phyloP scores from a whole-genome alignment of 768 basidiomycete genomes.

The Mycena leptocephala region DNA sequence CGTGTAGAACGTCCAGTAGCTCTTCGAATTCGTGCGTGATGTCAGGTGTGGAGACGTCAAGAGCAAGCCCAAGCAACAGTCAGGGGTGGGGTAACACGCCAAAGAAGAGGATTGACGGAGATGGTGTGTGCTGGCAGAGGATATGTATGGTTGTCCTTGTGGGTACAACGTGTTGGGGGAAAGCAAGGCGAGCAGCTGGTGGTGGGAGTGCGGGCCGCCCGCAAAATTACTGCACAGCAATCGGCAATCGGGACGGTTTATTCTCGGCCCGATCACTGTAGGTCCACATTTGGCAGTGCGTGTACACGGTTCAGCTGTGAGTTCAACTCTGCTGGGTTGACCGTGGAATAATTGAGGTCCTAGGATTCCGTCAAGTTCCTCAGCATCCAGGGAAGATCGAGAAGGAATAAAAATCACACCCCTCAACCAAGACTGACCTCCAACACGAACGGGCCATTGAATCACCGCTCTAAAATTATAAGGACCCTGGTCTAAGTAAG shows the following conservation, averaged over 20 bases:
- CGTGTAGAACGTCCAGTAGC: too few species aligned
- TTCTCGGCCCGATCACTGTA: conserved; percentile 10
- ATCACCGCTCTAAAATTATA: too few species aligned
- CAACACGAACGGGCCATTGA: background rate
- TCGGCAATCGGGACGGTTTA: conserved; percentile 4
- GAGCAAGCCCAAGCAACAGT: background rate
- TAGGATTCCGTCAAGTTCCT: background rate
- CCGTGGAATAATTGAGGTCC: background rate
- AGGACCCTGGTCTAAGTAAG: background rate
- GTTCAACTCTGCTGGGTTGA: background rate
- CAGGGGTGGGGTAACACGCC: background rate
- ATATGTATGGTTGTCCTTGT: too few species aligned
- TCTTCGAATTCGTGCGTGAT: too few species aligned
- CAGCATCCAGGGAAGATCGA: background rate
- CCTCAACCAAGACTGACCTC: background rate
- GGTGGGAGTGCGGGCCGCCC: background rate
- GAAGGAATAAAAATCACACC: background rate
- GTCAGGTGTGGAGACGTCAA: background rate
- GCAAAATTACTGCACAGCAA: background rate
- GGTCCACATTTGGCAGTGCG: background rate
- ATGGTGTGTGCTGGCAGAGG: background rate
- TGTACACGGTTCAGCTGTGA: background rate
- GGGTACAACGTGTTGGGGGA: background rate
- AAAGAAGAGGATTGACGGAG: background rate
- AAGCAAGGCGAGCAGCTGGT: background rate